Evolutionary conservation across 768 basidiomycete genomes (phyloP).

Genomic region (Pulveroboletus sp.): DNA sequence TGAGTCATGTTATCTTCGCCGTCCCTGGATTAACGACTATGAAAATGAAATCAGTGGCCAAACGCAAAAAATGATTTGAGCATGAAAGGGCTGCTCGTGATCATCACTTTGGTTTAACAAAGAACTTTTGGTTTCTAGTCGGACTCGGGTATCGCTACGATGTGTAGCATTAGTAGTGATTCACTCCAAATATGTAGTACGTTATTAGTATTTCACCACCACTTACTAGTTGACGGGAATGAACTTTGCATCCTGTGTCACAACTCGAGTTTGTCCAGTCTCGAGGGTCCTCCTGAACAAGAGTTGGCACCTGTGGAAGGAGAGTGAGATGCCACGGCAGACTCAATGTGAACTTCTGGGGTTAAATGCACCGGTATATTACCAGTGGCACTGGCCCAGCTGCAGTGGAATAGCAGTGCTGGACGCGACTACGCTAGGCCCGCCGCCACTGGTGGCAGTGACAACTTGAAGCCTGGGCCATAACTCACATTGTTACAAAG

Average conservation of each 20-base stretch:
- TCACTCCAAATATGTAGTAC: conserved; percentile 11
- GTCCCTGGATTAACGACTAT: neutral
- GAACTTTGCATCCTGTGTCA: neutral
- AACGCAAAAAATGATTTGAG: conserved; percentile 37
- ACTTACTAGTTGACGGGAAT: neutral
- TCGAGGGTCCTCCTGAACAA: no score
- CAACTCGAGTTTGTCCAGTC: neutral
- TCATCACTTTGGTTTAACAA: neutral
- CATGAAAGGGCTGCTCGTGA: neutral
- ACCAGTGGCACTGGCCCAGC: no score
- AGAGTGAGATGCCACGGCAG: neutral
- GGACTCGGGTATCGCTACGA: conserved; percentile 1
- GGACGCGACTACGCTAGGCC: no score
- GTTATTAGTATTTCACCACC: conserved; percentile 25
- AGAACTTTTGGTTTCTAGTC: conserved; percentile 1
- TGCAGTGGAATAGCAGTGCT: neutral
- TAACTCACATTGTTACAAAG: no score
- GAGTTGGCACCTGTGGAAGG: neutral
- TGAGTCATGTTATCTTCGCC: conserved; percentile 22
- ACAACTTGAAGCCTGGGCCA: no score
- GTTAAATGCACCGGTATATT: neutral
- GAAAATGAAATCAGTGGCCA: conserved; percentile 25
- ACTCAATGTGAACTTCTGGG: no score
- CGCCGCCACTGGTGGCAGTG: no score
- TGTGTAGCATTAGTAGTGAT: conserved; percentile 17